Evolutionary conservation across 345 rosid species (phyloP), one percentile per base, ranked within the genome.

Genomic region (Lepidium aucheri): DNA sequence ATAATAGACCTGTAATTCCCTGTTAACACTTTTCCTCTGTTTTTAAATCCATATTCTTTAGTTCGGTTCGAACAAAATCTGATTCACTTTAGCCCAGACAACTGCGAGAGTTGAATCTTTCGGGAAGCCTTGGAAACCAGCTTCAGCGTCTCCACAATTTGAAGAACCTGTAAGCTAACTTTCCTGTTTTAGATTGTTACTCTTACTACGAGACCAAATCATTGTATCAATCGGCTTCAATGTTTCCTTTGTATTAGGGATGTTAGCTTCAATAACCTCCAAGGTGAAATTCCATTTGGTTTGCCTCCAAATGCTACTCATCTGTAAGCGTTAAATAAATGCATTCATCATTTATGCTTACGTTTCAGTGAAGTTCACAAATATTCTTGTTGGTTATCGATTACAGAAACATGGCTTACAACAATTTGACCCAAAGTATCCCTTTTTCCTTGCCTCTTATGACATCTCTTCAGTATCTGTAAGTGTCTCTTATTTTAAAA

Each of bases 281-380:
- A 16, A 45, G 99, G 95, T 70, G 90, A 84, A 75, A 86, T 93
- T 68, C 97, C 99, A 7, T 60, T 65, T 43, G 75, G 70, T 49
- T 76, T 93, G 63, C 99, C 99, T 14, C 87, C 92, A 36, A 88
- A 88, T 73, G 85, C 73, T 64, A 85, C 95, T 55, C 86, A 83
- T 52, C 57, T 94, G 99, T 93, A 77, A 79, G 96, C 68, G 53
- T 60, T 61, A 32, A 24, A 53, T 35, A 52, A 60, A 11, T 53
- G 12, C 11, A 20, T 41, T 73, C 36, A 44, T 60, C 20, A 12
- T 55, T 53, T 16, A 47, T 26, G 39, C 45, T 34, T 50, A 51
- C 42, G 40, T 46, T 6, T 2, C 6, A 6, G 45, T 18, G 57
- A 3, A 43, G 7, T 11, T 66, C 49, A 42, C 46, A 4, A 22